phyloP scores from a whole-genome alignment of 2,329 filamentous ascomycete species.

The Colletotrichum lentis region DNA sequence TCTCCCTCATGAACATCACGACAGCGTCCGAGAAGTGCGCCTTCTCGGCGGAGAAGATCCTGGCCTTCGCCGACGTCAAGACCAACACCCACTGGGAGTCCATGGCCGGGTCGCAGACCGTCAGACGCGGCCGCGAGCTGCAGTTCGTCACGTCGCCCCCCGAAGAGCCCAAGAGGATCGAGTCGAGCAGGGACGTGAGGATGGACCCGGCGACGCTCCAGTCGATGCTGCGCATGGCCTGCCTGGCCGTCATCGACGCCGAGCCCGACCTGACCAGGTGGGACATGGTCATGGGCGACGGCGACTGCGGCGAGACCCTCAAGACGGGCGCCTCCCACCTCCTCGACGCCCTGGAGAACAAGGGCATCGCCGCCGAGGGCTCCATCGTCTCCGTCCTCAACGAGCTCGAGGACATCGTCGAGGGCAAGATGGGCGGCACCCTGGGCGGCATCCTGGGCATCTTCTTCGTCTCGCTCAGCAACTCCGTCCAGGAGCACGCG shows the following conservation, averaged over 20 bases:
- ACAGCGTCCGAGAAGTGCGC: constrained; percentile 54
- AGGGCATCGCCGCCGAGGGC: constrained; percentile 51
- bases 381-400: constrained; percentile 58
- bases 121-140: constrained; percentile 49
- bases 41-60: constrained; percentile 62
- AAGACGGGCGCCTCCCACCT: constrained; percentile 60
- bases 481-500: constrained; percentile 43
- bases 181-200: constrained; percentile 53
- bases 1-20: constrained; percentile 70
- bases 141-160: constrained; percentile 54
- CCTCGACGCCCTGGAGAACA: constrained; percentile 55
- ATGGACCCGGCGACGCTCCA: constrained; percentile 63
- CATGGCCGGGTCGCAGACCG: constrained; percentile 56
- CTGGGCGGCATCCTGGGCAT: constrained; percentile 63
- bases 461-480: constrained; percentile 56
- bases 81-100: constrained; percentile 67
- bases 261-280: constrained; percentile 70
- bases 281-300: constrained; percentile 71
- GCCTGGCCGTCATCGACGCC: constrained; percentile 60
- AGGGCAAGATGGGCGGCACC: constrained; percentile 63
- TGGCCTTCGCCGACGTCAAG: constrained; percentile 69
- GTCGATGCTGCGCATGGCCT: constrained; percentile 64
- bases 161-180: constrained; percentile 48
- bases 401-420: constrained; percentile 63
- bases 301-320: constrained; percentile 71